These are phyloP conservation scores for Phaeosphaeriaceae sp. DNA, from an alignment of 2,329 filamentous ascomycete genomes.

Conservation along the genomic window DNA sequence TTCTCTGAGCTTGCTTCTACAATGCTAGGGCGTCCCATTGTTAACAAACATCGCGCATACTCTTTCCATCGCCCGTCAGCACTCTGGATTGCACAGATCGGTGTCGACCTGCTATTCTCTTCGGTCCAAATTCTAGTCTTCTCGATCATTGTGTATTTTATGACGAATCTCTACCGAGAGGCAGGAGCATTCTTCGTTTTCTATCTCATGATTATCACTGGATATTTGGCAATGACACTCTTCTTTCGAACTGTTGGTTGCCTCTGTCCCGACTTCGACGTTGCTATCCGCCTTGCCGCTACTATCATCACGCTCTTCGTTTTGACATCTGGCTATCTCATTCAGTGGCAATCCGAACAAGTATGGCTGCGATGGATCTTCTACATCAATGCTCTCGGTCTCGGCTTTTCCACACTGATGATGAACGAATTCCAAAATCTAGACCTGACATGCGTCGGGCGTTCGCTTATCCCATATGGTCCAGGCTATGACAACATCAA, in stretches of 20 bases:
- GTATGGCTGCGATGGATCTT: conserved; percentile 86
- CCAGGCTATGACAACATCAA: conserved; percentile 72
- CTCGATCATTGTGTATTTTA: conserved; percentile 58
- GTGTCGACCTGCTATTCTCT: conserved; percentile 77
- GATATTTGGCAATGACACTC: conserved; percentile 53
- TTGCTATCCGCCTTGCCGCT: conserved; percentile 80
- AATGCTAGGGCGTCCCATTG: conserved; percentile 77
- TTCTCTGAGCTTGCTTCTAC: conserved; percentile 77
- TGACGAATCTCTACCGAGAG: conserved; percentile 54
- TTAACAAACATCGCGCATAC: conserved; percentile 85
- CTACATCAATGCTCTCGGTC: conserved; percentile 78
- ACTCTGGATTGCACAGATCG: conserved; percentile 81
- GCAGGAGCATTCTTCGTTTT: conserved; percentile 58
- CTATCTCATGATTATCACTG: conserved; percentile 51
- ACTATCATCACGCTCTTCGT: conserved; percentile 83
- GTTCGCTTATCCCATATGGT: conserved; percentile 74
- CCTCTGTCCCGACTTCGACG: conserved; percentile 80
- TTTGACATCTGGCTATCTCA: conserved; percentile 81
- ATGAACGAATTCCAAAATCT: conserved; percentile 81
- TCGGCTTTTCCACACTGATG: conserved; percentile 81
- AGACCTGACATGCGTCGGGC: conserved; percentile 70
- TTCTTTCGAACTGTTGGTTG: conserved; percentile 61
- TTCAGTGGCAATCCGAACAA: conserved; percentile 77
- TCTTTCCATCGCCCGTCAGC: conserved; percentile 84
- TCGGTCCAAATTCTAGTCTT: conserved; percentile 67